phyloP scores from a whole-genome alignment of 495 filamentous ascomycete species.

The Penicillium herquei region DNA sequence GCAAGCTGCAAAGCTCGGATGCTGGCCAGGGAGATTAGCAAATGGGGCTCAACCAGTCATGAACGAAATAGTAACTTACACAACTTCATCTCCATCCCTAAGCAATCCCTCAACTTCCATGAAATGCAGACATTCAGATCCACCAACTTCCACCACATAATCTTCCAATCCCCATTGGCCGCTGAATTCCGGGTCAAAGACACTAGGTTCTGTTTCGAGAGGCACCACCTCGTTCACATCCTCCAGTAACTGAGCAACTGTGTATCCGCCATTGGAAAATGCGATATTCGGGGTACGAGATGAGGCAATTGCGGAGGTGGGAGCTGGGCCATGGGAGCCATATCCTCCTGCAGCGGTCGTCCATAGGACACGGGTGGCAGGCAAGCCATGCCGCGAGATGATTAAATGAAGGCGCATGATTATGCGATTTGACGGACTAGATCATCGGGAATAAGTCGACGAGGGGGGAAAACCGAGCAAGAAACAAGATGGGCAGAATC shows the following conservation, averaged over 20 bases:
- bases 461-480: background rate
- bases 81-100: constrained; percentile 80
- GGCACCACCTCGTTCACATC: constrained; percentile 81
- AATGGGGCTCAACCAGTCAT: background rate
- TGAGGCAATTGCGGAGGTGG: constrained; percentile 36
- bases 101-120: constrained; percentile 67
- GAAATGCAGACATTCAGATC: constrained; percentile 90
- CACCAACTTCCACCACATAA: constrained; percentile 80
- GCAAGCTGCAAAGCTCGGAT: constrained; percentile 77
- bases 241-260: constrained; percentile 78
- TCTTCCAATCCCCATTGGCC: constrained; percentile 86
- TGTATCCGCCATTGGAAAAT: constrained; percentile 56
- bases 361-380: constrained; percentile 76
- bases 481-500: background rate
- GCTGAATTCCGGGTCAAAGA: constrained; percentile 37
- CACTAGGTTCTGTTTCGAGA: constrained; percentile 62
- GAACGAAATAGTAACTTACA: constrained; percentile 51
- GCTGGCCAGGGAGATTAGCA: constrained; percentile 35
- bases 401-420: constrained; percentile 79
- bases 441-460: constrained; percentile 11
- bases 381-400: constrained; percentile 78
- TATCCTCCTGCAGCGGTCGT: constrained; percentile 42
- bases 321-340: constrained; percentile 19
- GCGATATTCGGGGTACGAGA: constrained; percentile 42
- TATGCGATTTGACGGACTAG: constrained; percentile 13